Percentiles rank a stretch among this genome's conserved stretches.
Conservation (phyloP, 2,329 filamentous ascomycete species). For the Trichoderma cornu-damae region DNA sequence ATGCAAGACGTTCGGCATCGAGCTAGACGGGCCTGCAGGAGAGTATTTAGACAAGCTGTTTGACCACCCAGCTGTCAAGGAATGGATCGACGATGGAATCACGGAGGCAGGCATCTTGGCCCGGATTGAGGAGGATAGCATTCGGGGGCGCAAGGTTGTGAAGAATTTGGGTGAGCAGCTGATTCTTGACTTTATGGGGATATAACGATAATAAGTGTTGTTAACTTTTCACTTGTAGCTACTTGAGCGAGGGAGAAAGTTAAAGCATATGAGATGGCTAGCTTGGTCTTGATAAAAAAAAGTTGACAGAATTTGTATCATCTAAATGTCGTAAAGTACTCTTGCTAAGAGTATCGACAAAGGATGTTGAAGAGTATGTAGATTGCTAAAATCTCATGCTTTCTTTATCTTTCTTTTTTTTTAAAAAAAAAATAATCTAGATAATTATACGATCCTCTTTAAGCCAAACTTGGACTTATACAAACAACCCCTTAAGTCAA, state of each 20-base stretch:
- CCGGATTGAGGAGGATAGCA: conserved; percentile 34
- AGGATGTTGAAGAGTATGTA: background rate
- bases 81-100: conserved; percentile 37
- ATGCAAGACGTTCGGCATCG: conserved; percentile 35
- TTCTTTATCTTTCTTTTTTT: no score
- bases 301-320: no score
- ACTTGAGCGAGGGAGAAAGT: background rate
- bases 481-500: no score
- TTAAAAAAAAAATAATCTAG: no score
- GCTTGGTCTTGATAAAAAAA: background rate
- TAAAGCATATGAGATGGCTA: background rate
- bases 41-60: conserved; percentile 35
- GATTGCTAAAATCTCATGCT: no score
- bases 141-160: conserved; percentile 31
- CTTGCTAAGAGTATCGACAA: background rate
- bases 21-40: conserved; percentile 28
- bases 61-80: conserved; percentile 33
- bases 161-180: conserved; percentile 26
- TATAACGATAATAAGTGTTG: background rate
- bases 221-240: background rate
- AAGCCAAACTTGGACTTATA: no score
- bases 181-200: background rate
- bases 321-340: background rate
- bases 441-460: no score
- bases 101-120: conserved; percentile 36